A percentile compares a stretch with the other conserved stretches of the same genome.
Evolutionary conservation across 192 early-diverging fungal species (phyloP).

Genomic region (Thamnidium elegans): DNA sequence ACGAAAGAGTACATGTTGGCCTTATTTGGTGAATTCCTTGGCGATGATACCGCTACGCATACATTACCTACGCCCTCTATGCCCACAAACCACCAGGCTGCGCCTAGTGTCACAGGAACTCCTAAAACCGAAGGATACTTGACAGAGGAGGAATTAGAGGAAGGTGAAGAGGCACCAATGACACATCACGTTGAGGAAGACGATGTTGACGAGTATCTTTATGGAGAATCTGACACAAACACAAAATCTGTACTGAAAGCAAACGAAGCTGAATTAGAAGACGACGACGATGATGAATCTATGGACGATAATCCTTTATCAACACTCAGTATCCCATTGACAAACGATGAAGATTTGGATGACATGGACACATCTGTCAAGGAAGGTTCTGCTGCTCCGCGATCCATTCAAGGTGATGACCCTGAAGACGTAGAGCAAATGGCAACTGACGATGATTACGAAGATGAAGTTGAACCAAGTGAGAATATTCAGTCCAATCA

Average conservation of each 20-base stretch:
- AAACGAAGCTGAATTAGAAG: neutral
- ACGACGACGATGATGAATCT: neutral
- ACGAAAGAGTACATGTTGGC: slow-evolving; percentile 25
- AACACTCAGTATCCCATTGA: neutral
- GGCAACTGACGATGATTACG: neutral
- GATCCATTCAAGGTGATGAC: neutral
- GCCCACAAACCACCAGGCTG: neutral
- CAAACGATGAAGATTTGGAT: slow-evolving; percentile 7
- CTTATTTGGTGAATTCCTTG: slow-evolving; percentile 30
- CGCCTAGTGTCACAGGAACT: neutral
- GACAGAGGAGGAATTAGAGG: neutral
- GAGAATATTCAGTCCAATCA: slow-evolving; percentile 21
- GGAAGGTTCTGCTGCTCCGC: too few relatives aligned
- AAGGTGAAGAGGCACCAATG: neutral
- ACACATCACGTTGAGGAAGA: slow-evolving; percentile 19
- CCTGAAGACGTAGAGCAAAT: slow-evolving; percentile 8
- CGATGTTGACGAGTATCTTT: slow-evolving; percentile 29
- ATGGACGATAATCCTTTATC: neutral
- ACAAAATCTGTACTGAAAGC: neutral
- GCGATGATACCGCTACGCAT: neutral
- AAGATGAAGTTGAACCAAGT: neutral
- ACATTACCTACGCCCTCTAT: slow-evolving; percentile 1
- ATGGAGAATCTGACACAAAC: slow-evolving; percentile 19
- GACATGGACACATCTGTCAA: neutral
- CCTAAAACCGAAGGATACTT: neutral